These are phyloP conservation scores for Psidium friedrichsthalianum DNA, from an alignment of 345 rosid species.

Conservation along the genomic window DNA sequence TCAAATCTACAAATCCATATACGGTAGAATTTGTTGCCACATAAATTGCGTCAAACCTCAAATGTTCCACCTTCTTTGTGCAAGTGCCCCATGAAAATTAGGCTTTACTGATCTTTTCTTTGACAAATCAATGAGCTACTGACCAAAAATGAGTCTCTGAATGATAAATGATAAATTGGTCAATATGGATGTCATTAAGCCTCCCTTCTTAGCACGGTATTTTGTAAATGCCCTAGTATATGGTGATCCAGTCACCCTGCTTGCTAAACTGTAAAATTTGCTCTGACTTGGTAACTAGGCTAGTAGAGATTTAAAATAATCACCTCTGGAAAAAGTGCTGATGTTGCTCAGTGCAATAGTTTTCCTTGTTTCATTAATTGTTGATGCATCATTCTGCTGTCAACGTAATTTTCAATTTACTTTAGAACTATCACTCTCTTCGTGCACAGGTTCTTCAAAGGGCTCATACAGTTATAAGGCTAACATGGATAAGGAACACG, in stretches of 20 bases:
- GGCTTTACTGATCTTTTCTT: background rate
- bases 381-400: background rate
- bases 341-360: background rate
- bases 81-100: background rate
- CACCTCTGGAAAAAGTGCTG: background rate
- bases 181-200: background rate
- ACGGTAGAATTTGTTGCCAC: background rate
- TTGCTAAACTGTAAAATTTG: background rate
- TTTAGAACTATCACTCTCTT: background rate
- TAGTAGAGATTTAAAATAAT: background rate
- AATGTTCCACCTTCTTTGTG: background rate
- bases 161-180: background rate
- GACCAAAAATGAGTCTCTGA: background rate
- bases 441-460: slow-evolving; percentile 66
- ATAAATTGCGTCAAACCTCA: background rate
- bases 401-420: background rate
- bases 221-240: background rate
- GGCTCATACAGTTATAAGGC: slow-evolving; percentile 34
- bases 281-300: background rate
- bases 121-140: background rate
- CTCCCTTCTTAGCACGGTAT: background rate
- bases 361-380: background rate
- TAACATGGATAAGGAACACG: slow-evolving; percentile 87
- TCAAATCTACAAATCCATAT: background rate
- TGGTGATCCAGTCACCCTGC: background rate